These are phyloP conservation scores for Mortierella alpina DNA, from an alignment of 192 early-diverging fungal species.

Conservation along the genomic window DNA sequence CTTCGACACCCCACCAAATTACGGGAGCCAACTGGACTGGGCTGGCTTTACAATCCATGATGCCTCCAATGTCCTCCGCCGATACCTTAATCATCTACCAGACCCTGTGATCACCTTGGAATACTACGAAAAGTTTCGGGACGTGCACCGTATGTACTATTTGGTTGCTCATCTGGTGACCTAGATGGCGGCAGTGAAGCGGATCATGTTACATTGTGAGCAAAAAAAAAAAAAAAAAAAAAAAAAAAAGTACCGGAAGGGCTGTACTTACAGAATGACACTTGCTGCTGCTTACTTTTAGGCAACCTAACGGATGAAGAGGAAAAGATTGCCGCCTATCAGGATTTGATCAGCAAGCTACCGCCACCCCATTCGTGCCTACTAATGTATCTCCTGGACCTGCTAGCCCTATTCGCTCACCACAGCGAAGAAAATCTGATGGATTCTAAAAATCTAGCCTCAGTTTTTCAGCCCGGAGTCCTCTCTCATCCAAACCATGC, in stretches of 20 bases:
- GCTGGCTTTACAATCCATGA: conserved; percentile 80
- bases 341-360: conserved; percentile 66
- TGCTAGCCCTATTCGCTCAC: conserved; percentile 67
- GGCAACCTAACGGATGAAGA: conserved; percentile 49
- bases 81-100: conserved; percentile 78
- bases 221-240: neutral
- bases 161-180: neutral
- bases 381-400: conserved; percentile 76
- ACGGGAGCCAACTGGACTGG: conserved; percentile 74
- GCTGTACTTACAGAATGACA: neutral
- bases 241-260: neutral
- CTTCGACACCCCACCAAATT: conserved; percentile 73
- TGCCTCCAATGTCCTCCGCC: conserved; percentile 78
- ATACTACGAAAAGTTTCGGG: conserved; percentile 73
- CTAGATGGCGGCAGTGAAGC: no score
- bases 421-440: conserved; percentile 70
- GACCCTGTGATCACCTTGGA: conserved; percentile 78
- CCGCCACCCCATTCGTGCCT: conserved; percentile 72
- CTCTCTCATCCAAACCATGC: conserved; percentile 79
- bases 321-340: conserved; percentile 61
- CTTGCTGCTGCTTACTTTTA: neutral
- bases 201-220: neutral
- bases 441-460: conserved; percentile 79
- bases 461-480: conserved; percentile 81
- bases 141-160: conserved; percentile 64